Base-by-base conservation (phyloP, 495 filamentous ascomycete genomes). In the Astrothelium macrocarpum region DNA sequence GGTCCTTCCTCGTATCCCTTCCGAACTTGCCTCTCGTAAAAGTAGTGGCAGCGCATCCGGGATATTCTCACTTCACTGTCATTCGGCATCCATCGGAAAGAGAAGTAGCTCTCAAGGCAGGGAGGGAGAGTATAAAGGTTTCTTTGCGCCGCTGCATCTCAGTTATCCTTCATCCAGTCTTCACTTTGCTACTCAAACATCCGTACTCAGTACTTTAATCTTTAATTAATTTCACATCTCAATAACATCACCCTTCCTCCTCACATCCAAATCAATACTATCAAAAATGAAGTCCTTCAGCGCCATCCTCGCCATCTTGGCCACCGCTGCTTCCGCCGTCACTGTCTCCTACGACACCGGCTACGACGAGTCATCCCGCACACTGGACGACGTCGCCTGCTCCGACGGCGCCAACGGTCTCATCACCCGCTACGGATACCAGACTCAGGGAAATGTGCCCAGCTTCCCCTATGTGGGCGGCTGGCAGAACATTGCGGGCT, bases 381-480 rank as follows among this genome's bases (percentile, higher is more conserved):
- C 80, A 25, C 69, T 85, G 26, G 73, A 73, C 16, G 65, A 39
- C 10, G 74, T 84, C 11, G 62, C 82, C 53, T 87, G 84, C 78
- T 84, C 80, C 28, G 80, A 85, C 66, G 84, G 84, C 59, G 32
- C 60, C 36, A 85, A 85, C 74, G 84, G 84, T 36, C 77, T 87
- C 62, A 81, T 78, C 61, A 81, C 78, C 59, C 75, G 60, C 23
- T 71, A 78, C 63, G 80, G 79, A 67, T 78, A 73, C 70, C 61
- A 74, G 36, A 76, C 74, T 1, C 79, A 80, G 72, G 71, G 74
- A 60, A 71, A 77, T 12, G 65, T 89, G 61, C 80, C 80, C 0
- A 63, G 59, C 10, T 88, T 84, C 77, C 80, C 82, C 1, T 73
- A 78, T 68, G 82, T 91, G 64, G 88, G 85, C n/a, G 88, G 84